Conservation (phyloP, 192 early-diverging fungal species). For the Gryganskiella cystojenkinii region DNA sequence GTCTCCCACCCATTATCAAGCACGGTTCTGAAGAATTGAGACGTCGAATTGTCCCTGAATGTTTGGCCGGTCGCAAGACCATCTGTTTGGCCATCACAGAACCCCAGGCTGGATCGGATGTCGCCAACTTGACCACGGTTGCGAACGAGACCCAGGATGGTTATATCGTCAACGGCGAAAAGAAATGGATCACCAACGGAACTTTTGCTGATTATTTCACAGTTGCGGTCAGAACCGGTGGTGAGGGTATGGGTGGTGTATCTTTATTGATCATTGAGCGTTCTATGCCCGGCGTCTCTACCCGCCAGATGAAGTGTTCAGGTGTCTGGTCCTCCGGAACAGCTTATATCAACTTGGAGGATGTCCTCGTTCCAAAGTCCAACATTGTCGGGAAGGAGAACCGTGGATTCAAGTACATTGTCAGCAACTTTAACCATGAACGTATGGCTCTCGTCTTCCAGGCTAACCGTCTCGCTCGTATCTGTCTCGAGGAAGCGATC, state of each 20-base stretch:
- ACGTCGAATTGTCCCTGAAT: slow-evolving; percentile 70
- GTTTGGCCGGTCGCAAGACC: slow-evolving; percentile 75
- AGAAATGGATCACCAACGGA: slow-evolving; percentile 89
- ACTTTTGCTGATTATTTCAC: slow-evolving; percentile 88
- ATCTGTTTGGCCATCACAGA: slow-evolving; percentile 88
- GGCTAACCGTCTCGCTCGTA: slow-evolving; percentile 86
- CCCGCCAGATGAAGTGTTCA: slow-evolving; percentile 84
- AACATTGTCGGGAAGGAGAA: slow-evolving; percentile 88
- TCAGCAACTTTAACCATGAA: slow-evolving; percentile 84
- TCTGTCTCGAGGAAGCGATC: slow-evolving; percentile 85
- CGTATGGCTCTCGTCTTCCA: slow-evolving; percentile 85
- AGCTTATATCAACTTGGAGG: slow-evolving; percentile 84
- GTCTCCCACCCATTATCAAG: slow-evolving; percentile 77
- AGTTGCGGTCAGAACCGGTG: slow-evolving; percentile 81
- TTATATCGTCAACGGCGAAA: slow-evolving; percentile 88
- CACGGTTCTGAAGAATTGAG: slow-evolving; percentile 76
- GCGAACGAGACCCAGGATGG: slow-evolving; percentile 76
- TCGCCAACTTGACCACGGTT: slow-evolving; percentile 76
- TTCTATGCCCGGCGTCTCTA: slow-evolving; percentile 75
- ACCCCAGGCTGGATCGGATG: slow-evolving; percentile 77
- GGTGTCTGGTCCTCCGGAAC: slow-evolving; percentile 88
- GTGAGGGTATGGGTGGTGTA: slow-evolving; percentile 80
- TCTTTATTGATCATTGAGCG: slow-evolving; percentile 79
- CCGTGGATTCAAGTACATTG: slow-evolving; percentile 80
- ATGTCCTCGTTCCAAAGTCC: slow-evolving; percentile 85